These are phyloP conservation scores for Collybia sp. DNA, from an alignment of 768 basidiomycete genomes.

Conservation along the genomic window DNA sequence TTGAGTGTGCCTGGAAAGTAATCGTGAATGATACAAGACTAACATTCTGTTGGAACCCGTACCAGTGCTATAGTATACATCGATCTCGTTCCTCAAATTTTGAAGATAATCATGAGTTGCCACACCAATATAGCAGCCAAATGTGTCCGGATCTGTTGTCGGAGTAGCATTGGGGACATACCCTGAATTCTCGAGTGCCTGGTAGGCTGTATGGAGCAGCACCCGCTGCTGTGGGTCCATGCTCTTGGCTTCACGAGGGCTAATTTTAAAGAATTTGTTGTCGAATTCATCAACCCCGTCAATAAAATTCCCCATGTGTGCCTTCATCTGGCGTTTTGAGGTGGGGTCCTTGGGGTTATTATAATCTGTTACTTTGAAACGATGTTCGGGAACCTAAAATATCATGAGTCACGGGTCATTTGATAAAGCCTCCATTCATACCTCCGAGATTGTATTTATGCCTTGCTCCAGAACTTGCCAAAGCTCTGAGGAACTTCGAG, in stretches of 20 bases:
- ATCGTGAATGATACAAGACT: neutral
- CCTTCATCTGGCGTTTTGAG: conserved; percentile 40
- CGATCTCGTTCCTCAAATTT: conserved; percentile 57
- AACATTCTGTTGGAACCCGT: conserved; percentile 8
- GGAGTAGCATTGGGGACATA: conserved; percentile 58
- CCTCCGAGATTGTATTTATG: conserved; percentile 52
- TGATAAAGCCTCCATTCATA: conserved; percentile 13
- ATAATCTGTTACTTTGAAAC: conserved; percentile 47
- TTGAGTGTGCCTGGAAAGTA: conserved; percentile 50
- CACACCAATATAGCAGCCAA: conserved; percentile 67
- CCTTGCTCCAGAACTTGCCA: conserved; percentile 61
- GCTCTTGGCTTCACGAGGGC: conserved; percentile 66
- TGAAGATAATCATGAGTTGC: conserved; percentile 68
- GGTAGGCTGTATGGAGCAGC: conserved; percentile 59
- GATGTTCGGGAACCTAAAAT: conserved; percentile 53
- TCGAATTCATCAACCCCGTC: conserved; percentile 56
- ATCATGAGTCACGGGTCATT: too few species aligned
- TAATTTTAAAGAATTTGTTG: conserved; percentile 66
- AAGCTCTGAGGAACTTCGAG: conserved; percentile 37
- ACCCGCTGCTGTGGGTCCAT: conserved; percentile 79
- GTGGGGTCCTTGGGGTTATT: conserved; percentile 13
- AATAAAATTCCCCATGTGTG: conserved; percentile 62
- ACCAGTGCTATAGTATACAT: conserved; percentile 72
- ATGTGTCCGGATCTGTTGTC: conserved; percentile 44
- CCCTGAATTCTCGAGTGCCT: conserved; percentile 67